A percentile compares a stretch with the other conserved stretches of the same genome.
phyloP scores from a whole-genome alignment of 2,329 filamentous ascomycete genomes.

The Arachnomyces sp. region DNA sequence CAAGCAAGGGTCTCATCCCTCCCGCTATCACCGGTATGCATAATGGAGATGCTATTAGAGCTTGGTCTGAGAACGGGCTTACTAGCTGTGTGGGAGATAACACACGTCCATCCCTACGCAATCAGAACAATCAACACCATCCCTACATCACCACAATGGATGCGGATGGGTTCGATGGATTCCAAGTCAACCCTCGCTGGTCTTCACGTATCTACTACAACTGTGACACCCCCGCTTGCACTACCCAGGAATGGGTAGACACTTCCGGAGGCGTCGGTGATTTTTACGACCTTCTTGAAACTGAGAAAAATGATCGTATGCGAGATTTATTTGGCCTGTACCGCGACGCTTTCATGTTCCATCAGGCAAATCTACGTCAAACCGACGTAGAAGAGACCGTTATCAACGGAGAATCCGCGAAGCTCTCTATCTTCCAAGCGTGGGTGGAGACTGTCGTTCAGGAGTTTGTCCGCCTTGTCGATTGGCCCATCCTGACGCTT shows the following conservation, averaged over 20 bases:
- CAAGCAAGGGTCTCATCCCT: constrained; percentile 49
- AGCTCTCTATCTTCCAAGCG: constrained; percentile 48
- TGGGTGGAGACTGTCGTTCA: constrained; percentile 49
- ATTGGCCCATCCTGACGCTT: constrained; percentile 47
- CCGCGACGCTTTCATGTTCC: constrained; percentile 54
- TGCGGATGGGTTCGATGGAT: constrained; percentile 47
- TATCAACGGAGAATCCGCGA: constrained; percentile 40
- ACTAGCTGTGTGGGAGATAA: constrained; percentile 56
- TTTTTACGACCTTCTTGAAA: constrained; percentile 44
- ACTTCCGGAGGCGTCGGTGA: constrained; percentile 49
- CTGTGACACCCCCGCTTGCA: constrained; percentile 51
- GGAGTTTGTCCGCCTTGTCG: constrained; percentile 46
- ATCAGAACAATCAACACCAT: constrained; percentile 46
- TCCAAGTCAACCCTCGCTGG: constrained; percentile 52
- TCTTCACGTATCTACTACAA: constrained; percentile 58
- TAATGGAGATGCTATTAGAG: constrained; percentile 54
- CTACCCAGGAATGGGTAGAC: constrained; percentile 51
- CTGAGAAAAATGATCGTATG: constrained; percentile 46
- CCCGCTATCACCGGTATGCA: constrained; percentile 57
- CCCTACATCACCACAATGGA: constrained; percentile 46
- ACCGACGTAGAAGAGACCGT: constrained; percentile 40
- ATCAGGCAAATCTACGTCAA: constrained; percentile 54
- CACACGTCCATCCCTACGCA: constrained; percentile 48
- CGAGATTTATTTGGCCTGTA: constrained; percentile 50
- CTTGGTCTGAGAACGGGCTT: constrained; percentile 54